Percentiles rank a stretch among this genome's conserved stretches.
phyloP scores from a whole-genome alignment of 805 yeast species.

The Pichia deserticola region DNA sequence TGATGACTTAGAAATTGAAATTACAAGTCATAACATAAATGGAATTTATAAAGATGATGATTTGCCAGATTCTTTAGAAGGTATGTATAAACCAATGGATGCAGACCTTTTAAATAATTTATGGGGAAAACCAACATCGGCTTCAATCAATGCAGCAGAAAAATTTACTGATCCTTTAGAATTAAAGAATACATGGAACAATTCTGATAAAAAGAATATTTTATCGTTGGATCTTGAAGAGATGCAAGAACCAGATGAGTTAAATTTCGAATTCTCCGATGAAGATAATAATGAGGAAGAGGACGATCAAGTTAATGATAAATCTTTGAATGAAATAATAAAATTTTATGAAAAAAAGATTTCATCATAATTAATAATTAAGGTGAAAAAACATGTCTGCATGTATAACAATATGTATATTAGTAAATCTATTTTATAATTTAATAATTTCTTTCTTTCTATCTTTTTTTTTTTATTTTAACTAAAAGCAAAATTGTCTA shows the following conservation, averaged over 20 bases:
- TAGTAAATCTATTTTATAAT: not conserved
- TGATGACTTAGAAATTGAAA: slow-evolving; percentile 34
- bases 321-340: slow-evolving; percentile 16
- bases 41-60: slow-evolving; percentile 4
- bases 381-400: not conserved
- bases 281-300: slow-evolving; percentile 7
- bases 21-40: slow-evolving; percentile 20
- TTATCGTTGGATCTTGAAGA: not conserved
- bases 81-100: slow-evolving; percentile 39
- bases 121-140: slow-evolving; percentile 7
- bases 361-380: too few species aligned
- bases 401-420: not conserved
- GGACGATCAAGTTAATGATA: slow-evolving; percentile 16
- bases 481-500: too few species aligned
- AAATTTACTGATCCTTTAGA: slow-evolving; percentile 20
- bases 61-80: slow-evolving; percentile 27
- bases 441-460: too few species aligned
- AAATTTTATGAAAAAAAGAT: slow-evolving; percentile 16
- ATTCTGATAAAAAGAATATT: not conserved
- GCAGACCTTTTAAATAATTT: slow-evolving; percentile 24
- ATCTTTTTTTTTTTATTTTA: too few species aligned
- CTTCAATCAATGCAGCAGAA: slow-evolving; percentile 1
- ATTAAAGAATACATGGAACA: slow-evolving; percentile 13
- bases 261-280: slow-evolving; percentile 23
- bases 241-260: slow-evolving; percentile 9